Evolutionary conservation across 768 basidiomycete species (phyloP), one percentile per base, ranked within the genome.

Genomic region (Kwoniella pini): DNA sequence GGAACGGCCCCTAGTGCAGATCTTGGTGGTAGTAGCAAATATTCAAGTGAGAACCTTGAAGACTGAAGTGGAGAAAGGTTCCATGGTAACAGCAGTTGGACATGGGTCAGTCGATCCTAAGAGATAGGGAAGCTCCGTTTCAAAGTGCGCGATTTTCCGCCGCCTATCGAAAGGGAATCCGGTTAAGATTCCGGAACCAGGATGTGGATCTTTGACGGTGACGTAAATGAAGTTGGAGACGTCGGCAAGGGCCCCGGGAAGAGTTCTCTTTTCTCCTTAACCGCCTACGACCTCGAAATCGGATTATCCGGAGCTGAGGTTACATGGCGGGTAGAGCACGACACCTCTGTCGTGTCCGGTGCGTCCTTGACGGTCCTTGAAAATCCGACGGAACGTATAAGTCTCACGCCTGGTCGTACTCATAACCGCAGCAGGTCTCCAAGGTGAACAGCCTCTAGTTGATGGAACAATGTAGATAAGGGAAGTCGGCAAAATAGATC

Each of bases 21-120:
- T 88, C 86, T 87, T 86, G 86, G 87, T 87, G 85, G 85, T 85
- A 87, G 87, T 87, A 87, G 86, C 87, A 87, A 87, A 87, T 87
- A 87, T 85, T 86, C 86, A 85, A 86, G 84, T 85, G 86, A 86
- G 86, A 87, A 82, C 86, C 85, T 87, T 84, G 86, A 86, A 85
- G 86, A 87, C 86, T 87, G 86, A 87, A 87, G 86, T 87, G 86
- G 86, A 86, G 86, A 88, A 87, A 86, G 86, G 86, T 87, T 87
- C 85, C 85, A 84, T 86, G 86, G 84, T 86, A 86, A 87, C 86
- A 87, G 85, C 85, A 86, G 85, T 87, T 87, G 86, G 84, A 86
- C 86, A 86, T 85, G 86, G 86, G 86, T 87, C 82, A 88, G 86
- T 87, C 85, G 85, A 86, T 87, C 86, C 85, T 86, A 86, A 86